These are phyloP conservation scores for Candida succiphila DNA, from an alignment of 805 yeast species.

Conservation along the genomic window DNA sequence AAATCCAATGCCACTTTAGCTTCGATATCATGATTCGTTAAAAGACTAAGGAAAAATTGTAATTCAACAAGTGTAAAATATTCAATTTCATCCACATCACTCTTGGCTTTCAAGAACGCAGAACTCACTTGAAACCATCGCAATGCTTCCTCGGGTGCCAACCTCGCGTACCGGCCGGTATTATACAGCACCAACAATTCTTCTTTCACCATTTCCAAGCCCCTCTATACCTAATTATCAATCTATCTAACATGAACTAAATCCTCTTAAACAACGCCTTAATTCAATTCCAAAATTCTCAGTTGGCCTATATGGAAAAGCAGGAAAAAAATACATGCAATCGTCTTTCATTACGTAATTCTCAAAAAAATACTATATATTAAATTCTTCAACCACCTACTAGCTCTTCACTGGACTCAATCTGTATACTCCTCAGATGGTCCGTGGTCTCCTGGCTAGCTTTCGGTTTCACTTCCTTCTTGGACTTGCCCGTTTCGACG, in stretches of 20 bases:
- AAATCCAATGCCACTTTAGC: constrained; percentile 61
- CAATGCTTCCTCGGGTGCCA: constrained; percentile 39
- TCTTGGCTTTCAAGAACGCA: no score
- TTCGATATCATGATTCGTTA: constrained; percentile 55
- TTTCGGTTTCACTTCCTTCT: no score
- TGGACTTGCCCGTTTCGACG: no score
- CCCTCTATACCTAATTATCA: not conserved
- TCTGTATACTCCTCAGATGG: constrained; percentile 34
- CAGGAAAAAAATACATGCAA: not conserved
- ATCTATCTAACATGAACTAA: no score
- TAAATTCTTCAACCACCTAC: constrained; percentile 11
- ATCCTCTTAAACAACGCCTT: no score
- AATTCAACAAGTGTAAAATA: constrained; percentile 55
- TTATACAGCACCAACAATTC: constrained; percentile 40
- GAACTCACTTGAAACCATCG: constrained; percentile 21
- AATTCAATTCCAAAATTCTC: no score
- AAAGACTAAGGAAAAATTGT: constrained; percentile 55
- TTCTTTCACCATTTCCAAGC: constrained; percentile 19
- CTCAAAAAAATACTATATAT: no score
- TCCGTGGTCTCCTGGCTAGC: constrained; percentile 17
- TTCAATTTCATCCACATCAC: constrained; percentile 37
- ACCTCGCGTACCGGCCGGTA: constrained; percentile 39
- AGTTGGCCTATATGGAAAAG: no score
- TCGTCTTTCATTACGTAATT: not conserved
- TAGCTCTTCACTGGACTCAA: constrained; percentile 31